A percentile compares a stretch with the other conserved stretches of the same genome.
Evolutionary conservation across 2,329 filamentous ascomycete genomes (phyloP).

Genomic region (Beauveria rudraprayagi): DNA sequence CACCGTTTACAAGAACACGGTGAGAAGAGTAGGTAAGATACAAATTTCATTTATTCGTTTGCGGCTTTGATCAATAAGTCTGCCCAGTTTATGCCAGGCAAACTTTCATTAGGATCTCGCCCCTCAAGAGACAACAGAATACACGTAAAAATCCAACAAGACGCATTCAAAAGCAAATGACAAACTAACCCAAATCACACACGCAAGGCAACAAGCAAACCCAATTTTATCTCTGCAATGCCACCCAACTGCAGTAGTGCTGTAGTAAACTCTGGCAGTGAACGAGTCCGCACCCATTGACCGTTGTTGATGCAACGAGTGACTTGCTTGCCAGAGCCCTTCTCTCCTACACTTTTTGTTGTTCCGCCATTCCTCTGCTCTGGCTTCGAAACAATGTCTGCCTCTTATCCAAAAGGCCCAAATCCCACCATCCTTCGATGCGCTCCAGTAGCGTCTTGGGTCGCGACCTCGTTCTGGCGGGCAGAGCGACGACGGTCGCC

Average conservation of each 20-base stretch:
- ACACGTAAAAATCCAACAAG: background rate
- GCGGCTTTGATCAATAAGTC: background rate
- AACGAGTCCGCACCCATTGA: background rate
- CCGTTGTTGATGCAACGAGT: background rate
- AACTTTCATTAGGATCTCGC: background rate
- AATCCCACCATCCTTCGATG: conserved; percentile 49
- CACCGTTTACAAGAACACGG: background rate
- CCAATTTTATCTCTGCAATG: background rate
- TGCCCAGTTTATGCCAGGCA: background rate
- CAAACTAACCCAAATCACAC: background rate
- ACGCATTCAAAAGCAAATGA: background rate
- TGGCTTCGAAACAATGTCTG: conserved; percentile 25
- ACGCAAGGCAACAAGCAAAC: background rate
- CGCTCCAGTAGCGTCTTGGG: conserved; percentile 40
- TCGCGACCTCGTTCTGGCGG: conserved; percentile 23
- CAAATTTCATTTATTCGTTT: background rate
- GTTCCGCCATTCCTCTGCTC: conserved; percentile 11
- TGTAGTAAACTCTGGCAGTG: background rate
- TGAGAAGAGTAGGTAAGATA: background rate
- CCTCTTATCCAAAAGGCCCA: conserved; percentile 40
- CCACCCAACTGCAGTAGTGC: background rate
- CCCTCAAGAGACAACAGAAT: background rate
- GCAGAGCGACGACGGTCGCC: conserved; percentile 5
- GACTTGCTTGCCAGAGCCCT: background rate
- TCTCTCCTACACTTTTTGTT: conserved; percentile 3